A percentile compares a stretch with the other conserved stretches of the same genome.
Conservation (phyloP, 169 alveolate species). For the Eimeria tenella region DNA sequence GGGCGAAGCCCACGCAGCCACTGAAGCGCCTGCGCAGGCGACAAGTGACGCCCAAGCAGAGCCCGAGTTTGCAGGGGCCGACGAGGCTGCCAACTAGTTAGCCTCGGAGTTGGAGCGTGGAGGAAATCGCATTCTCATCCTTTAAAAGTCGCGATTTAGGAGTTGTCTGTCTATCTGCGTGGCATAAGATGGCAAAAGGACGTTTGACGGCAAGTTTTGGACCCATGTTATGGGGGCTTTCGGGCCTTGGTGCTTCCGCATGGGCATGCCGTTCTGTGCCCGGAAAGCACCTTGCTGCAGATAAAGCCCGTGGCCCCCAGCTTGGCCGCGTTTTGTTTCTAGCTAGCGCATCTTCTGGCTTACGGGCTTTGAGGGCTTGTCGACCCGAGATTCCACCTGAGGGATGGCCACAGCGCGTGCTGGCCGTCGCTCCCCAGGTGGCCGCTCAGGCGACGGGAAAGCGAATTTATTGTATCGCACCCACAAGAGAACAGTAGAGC, state of each 20-base stretch:
- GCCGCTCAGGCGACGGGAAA: no score
- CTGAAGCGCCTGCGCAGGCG: conserved; percentile 46
- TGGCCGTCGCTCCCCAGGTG: background rate
- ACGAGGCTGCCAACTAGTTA: conserved; percentile 10
- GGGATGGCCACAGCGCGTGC: conserved; percentile 57
- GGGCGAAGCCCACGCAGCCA: background rate
- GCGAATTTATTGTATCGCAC: no score
- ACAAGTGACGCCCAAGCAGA: conserved; percentile 43
- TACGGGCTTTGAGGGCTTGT: conserved; percentile 4
- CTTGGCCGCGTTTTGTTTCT: conserved; percentile 42
- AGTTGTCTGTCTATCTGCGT: background rate
- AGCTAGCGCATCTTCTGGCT: conserved; percentile 60
- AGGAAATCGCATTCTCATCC: background rate
- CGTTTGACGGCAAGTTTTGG: conserved; percentile 20
- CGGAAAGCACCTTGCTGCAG: background rate
- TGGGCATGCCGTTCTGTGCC: conserved; percentile 22
- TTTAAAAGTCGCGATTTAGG: background rate
- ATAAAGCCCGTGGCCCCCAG: conserved; percentile 23
- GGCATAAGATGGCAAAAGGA: conserved; percentile 29
- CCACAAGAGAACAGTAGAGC: no score
- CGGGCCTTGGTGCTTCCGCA: conserved; percentile 15
- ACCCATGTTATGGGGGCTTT: conserved; percentile 2
- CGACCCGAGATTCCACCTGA: conserved; percentile 21
- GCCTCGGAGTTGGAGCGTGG: no score
- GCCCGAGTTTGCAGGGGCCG: conserved; percentile 20